A percentile compares a stretch with the other conserved stretches of the same genome.
These are phyloP conservation scores for Podochytrium sp. DNA, from an alignment of 192 early-diverging fungal species.

Conservation along the genomic window DNA sequence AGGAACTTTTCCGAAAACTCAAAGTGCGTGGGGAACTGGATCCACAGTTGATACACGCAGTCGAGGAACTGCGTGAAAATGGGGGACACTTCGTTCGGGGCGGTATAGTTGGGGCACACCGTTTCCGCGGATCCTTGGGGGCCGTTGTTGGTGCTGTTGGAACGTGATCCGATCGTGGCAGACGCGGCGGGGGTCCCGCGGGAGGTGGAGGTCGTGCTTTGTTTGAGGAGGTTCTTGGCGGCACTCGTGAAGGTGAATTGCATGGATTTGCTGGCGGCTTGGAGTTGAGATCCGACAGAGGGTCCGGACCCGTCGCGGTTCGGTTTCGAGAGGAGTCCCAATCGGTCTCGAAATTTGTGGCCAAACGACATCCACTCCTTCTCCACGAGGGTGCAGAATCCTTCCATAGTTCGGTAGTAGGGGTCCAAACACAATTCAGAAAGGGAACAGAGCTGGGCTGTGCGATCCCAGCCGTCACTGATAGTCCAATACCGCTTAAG, in stretches of 20 bases:
- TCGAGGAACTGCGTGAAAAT: conserved; percentile 98
- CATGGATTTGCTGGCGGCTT: conserved; percentile 47
- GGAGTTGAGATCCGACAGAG: conserved; percentile 42
- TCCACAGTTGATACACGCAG: conserved; percentile 91
- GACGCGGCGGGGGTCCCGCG: neutral
- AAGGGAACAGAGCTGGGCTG: conserved; percentile 88
- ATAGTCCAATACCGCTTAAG: too few species aligned
- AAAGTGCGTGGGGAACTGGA: conserved; percentile 86
- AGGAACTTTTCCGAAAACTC: conserved; percentile 89
- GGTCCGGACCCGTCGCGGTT: conserved; percentile 66
- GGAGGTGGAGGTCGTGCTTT: conserved; percentile 10
- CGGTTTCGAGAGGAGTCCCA: conserved; percentile 73
- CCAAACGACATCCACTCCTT: conserved; percentile 99
- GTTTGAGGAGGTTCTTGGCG: conserved; percentile 42
- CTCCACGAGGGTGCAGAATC: conserved; percentile 88
- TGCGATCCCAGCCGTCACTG: conserved; percentile 99
- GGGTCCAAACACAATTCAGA: conserved; percentile 93
- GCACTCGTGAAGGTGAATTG: conserved; percentile 41
- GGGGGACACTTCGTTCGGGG: conserved; percentile 80
- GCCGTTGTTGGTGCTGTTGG: neutral
- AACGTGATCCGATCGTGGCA: neutral
- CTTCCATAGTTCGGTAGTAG: conserved; percentile 91
- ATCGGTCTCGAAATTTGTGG: conserved; percentile 92
- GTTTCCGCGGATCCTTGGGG: conserved; percentile 38
- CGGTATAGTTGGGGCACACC: conserved; percentile 39